These are phyloP conservation scores for Luffa acutangula DNA, from an alignment of 306 rosid genomes.

Conservation along the genomic window DNA sequence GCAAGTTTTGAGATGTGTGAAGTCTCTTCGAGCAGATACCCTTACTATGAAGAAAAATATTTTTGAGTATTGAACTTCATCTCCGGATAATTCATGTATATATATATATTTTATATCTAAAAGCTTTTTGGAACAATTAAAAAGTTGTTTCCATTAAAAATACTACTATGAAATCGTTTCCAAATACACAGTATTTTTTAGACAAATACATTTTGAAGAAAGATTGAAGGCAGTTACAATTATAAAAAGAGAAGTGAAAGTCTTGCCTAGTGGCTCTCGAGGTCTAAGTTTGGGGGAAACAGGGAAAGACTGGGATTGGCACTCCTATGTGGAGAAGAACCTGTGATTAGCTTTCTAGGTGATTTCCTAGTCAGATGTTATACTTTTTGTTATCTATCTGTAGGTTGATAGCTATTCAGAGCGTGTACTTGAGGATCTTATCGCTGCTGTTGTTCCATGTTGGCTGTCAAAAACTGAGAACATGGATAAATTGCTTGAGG, in stretches of 20 bases:
- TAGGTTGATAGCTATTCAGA: slow-evolving; percentile 75
- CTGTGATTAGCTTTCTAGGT: background rate
- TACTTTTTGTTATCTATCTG: background rate
- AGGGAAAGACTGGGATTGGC: background rate
- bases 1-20: background rate
- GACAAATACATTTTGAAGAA: background rate
- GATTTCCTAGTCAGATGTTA: background rate
- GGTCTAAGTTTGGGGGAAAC: background rate
- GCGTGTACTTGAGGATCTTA: slow-evolving; percentile 69
- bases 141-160: background rate
- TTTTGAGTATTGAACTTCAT: background rate
- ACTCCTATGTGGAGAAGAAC: background rate
- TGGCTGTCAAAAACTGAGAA: slow-evolving; percentile 65
- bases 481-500: slow-evolving; percentile 61
- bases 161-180: background rate
- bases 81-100: background rate
- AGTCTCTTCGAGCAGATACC: background rate
- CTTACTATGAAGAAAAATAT: background rate
- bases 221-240: background rate
- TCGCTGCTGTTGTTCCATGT: slow-evolving; percentile 81
- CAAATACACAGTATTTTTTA: background rate
- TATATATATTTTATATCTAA: too few species aligned
- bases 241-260: background rate
- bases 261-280: background rate
- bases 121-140: too few species aligned